Conservation (phyloP, 2,329 filamentous ascomycete species). For the Sclerotinia trifoliorum region DNA sequence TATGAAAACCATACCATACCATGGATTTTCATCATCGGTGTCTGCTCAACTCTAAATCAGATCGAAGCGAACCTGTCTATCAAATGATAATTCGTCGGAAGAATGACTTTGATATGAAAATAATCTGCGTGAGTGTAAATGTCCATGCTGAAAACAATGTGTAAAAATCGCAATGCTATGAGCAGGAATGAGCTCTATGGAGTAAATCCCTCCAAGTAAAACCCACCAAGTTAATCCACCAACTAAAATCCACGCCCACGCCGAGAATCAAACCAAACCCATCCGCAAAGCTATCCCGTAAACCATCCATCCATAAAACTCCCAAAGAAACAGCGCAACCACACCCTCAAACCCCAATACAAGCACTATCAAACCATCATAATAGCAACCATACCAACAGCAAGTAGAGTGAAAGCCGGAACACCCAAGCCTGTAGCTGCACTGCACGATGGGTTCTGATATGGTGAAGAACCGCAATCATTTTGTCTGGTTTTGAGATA, state of each 20-base stretch:
- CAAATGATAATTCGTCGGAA: not conserved
- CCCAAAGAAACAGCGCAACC: not conserved
- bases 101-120: not conserved
- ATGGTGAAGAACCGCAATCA: conserved; percentile 15
- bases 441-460: conserved; percentile 2
- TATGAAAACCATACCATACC: not conserved
- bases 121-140: not conserved
- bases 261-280: not conserved
- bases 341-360: not conserved
- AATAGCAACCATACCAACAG: not conserved
- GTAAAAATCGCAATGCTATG: not conserved
- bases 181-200: not conserved
- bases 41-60: not conserved
- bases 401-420: not conserved
- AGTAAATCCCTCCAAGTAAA: not conserved
- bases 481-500: not conserved
- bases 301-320: not conserved
- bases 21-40: not conserved
- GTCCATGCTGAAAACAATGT: not conserved
- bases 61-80: not conserved
- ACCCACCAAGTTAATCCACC: no score
- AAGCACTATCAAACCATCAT: not conserved
- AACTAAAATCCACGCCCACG: no score
- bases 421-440: not conserved
- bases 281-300: not conserved